Conservation (phyloP, 257 asterid genomes). For the Craterostigma plantagineum region DNA sequence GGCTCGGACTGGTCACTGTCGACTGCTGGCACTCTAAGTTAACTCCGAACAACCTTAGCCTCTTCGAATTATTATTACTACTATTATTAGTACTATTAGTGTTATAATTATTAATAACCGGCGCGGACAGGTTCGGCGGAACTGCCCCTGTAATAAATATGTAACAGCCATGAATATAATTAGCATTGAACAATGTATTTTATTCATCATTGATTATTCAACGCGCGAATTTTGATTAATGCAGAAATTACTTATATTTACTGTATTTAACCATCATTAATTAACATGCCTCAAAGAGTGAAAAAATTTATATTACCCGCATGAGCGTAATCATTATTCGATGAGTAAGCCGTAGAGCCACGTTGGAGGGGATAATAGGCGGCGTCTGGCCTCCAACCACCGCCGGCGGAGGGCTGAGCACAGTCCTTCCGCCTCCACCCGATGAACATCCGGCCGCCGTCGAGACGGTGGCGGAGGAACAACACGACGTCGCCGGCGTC, state of each 20-base stretch:
- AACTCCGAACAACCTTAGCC: constrained; percentile 73
- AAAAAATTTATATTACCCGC: not conserved
- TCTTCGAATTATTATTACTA: constrained; percentile 31
- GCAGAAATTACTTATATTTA: too few relatives aligned
- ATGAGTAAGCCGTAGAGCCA: not conserved
- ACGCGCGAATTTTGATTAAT: too few relatives aligned
- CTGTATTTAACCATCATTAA: too few relatives aligned
- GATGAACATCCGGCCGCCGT: constrained; percentile 37
- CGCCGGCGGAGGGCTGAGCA: not conserved
- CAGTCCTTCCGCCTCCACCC: constrained; percentile 53
- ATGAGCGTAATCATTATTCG: not conserved
- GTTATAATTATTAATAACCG: not conserved
- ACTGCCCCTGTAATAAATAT: constrained; percentile 10
- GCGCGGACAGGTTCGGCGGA: constrained; percentile 12
- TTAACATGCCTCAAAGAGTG: too few relatives aligned
- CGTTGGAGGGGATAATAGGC: constrained; percentile 13
- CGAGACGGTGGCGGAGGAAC: constrained; percentile 45
- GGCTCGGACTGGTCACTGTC: constrained; percentile 21
- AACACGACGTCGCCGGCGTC: constrained; percentile 69
- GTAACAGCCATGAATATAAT: too few relatives aligned
- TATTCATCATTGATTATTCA: too few relatives aligned
- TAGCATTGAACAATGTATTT: too few relatives aligned
- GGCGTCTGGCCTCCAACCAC: constrained; percentile 22
- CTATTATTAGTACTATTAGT: too few relatives aligned
- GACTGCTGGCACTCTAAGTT: constrained; percentile 42